Base-by-base conservation (phyloP, 2,329 filamentous ascomycete genomes). In the Ophiostoma sp. region DNA sequence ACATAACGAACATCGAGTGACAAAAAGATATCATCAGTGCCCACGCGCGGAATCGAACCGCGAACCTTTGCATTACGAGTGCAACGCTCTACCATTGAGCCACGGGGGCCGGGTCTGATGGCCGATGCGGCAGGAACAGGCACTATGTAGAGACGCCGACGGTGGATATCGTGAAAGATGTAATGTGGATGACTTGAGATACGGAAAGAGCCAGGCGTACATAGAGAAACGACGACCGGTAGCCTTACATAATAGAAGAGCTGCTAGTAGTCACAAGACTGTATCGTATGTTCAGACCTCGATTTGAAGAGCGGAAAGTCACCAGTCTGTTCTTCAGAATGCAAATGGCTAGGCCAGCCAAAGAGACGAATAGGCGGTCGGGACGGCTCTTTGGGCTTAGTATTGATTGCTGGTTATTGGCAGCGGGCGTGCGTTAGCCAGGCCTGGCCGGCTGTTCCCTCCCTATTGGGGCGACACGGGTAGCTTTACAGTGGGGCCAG, bases 31-130 rank as follows among this genome's bases (percentile, higher is more conserved):
- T n/a, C 9, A 9, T n/a, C 9, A 7, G 3, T 63, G 60, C 60
- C 60, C 60, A 42, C 60, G 40, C 60, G 38, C 40, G 60, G 60
- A 42, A 63, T 63, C 60, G 60, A 63, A 63, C 60, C 60, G 40
- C 38, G 60, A 42, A 63, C 60, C 60, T 63, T 42, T 41, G 60
- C 60, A 63, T 63, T 63, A 63, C 60, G 60, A 63, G 60, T 63
- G 60, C 60, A 41, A 42, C 60, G 60, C 60, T 63, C 60, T 63
- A 63, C 60, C 60, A 63, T 42, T 63, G 60, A 63, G 60, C 60
- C 40, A 63, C 40, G 40, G 38, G 60, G 60, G 60, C 60, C 38
- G 55, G 55, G 55, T 27, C 36, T 60, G 5, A 40, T 60, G 55
- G 4, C 55, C 27, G 55, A 27, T 12, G 55, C 55, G 5, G 27